These are phyloP conservation scores for Fusarium sp. DNA, from an alignment of 2,329 filamentous ascomycete genomes.

Conservation along the genomic window DNA sequence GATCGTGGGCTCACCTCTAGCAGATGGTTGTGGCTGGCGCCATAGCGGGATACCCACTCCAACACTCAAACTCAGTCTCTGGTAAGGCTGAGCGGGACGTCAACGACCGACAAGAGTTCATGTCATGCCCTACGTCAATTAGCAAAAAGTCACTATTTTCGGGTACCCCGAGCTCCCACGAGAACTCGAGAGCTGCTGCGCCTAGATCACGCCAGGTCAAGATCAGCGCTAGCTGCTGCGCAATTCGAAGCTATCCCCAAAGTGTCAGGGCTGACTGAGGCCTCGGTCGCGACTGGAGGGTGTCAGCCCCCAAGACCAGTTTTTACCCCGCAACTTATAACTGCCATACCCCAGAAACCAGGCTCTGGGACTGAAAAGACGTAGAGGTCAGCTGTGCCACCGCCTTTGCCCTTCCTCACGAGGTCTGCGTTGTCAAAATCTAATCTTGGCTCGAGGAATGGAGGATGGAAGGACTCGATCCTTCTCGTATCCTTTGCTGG, in stretches of 20 bases:
- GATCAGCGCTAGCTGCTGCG: conserved; percentile 11
- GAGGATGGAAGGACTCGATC: neutral
- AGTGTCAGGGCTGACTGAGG: conserved; percentile 18
- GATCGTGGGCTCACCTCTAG: neutral
- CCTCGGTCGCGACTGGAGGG: neutral
- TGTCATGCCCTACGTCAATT: neutral
- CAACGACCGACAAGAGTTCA: neutral
- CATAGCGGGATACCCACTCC: neutral
- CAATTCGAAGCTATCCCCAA: neutral
- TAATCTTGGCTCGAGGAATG: neutral
- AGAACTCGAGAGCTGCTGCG: conserved; percentile 9
- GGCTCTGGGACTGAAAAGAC: conserved; percentile 10
- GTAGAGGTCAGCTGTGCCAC: conserved; percentile 26
- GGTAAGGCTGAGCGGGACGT: conserved; percentile 18
- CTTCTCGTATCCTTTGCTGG: conserved; percentile 16
- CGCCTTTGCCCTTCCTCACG: neutral
- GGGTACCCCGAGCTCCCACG: neutral
- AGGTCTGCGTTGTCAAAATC: neutral
- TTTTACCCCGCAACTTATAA: conserved; percentile 9
- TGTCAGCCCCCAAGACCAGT: neutral
- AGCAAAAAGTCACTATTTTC: conserved; percentile 17
- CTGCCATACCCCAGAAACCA: neutral
- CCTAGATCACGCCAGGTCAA: neutral
- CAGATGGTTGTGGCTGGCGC: neutral
- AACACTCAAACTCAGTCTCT: neutral